Evolutionary conservation across 176 grass and related monocot species (phyloP).

Genomic region (Echinochloa phyllopogon): DNA sequence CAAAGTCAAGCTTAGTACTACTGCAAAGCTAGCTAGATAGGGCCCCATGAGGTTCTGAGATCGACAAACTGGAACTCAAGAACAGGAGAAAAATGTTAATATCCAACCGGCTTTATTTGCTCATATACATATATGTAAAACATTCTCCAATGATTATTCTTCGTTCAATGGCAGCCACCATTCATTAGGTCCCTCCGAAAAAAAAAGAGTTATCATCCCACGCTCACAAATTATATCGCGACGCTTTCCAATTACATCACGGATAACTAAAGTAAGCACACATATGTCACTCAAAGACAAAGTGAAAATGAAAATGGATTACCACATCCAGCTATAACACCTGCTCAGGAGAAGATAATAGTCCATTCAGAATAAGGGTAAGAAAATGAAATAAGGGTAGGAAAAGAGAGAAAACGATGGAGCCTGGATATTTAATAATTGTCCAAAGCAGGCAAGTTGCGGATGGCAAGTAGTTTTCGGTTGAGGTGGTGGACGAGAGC

Average conservation of each 20-base stretch:
- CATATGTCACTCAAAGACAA: not conserved
- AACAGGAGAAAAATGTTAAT: constrained; percentile 20
- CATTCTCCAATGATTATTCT: not conserved
- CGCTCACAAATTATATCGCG: not conserved
- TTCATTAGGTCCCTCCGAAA: not conserved
- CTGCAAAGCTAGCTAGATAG: constrained; percentile 28
- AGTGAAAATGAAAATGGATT: constrained; percentile 27
- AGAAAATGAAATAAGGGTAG: not conserved
- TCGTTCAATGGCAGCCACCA: constrained; percentile 36
- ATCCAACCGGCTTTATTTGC: constrained; percentile 16
- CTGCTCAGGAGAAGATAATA: constrained; percentile 40
- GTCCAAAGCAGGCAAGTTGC: constrained; percentile 48
- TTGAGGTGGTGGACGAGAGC: constrained; percentile 38
- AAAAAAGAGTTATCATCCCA: not conserved
- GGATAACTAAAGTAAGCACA: not conserved
- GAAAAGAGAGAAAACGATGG: constrained; percentile 13
- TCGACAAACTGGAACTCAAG: constrained; percentile 1
- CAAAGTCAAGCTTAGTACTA: constrained; percentile 34
- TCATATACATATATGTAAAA: constrained; percentile 25
- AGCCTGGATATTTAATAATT: constrained; percentile 50
- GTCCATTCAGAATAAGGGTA: constrained; percentile 30
- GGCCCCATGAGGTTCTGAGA: constrained; percentile 27
- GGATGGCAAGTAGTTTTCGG: constrained; percentile 54
- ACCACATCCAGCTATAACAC: constrained; percentile 20
- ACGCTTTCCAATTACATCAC: not conserved